Evolutionary conservation across 768 basidiomycete species (phyloP).

Genomic region (Paxillus involutus): DNA sequence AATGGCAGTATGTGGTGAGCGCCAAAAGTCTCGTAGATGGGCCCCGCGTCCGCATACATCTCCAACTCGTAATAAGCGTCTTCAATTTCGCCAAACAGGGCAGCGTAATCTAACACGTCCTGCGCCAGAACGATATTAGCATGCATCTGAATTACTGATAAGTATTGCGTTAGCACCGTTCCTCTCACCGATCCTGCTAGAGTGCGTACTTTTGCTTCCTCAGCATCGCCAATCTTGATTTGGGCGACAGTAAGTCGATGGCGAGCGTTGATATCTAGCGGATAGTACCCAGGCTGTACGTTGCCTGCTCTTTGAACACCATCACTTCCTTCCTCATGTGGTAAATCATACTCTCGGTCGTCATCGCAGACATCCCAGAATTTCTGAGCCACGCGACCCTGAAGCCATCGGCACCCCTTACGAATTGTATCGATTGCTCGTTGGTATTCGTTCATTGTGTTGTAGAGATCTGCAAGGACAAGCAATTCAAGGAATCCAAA

Average conservation of each 20-base stretch:
- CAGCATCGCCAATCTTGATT: conserved; percentile 73
- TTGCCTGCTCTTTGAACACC: conserved; percentile 41
- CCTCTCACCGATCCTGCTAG: too few relatives aligned
- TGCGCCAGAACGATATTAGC: conserved; percentile 67
- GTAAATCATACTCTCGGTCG: conserved; percentile 78
- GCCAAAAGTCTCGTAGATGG: conserved; percentile 78
- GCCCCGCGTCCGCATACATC: conserved; percentile 75
- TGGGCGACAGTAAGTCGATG: conserved; percentile 83
- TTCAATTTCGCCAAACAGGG: conserved; percentile 80
- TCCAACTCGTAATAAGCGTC: conserved; percentile 73
- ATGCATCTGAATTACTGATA: conserved; percentile 56
- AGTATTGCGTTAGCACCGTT: neutral
- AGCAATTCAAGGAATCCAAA: conserved; percentile 60
- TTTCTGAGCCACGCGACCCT: conserved; percentile 68
- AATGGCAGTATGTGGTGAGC: too few relatives aligned
- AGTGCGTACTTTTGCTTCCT: conserved; percentile 72
- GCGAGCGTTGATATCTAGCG: conserved; percentile 49
- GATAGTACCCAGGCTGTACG: conserved; percentile 50
- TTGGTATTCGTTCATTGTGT: conserved; percentile 66
- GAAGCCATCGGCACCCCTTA: conserved; percentile 86
- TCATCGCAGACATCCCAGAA: conserved; percentile 85
- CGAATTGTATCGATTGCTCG: conserved; percentile 68
- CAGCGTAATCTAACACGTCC: conserved; percentile 75
- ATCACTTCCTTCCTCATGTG: conserved; percentile 53
- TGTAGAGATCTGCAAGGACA: conserved; percentile 82